Conservation (phyloP, 2,329 filamentous ascomycete genomes). For the Pseudogymnoascus sp. region DNA sequence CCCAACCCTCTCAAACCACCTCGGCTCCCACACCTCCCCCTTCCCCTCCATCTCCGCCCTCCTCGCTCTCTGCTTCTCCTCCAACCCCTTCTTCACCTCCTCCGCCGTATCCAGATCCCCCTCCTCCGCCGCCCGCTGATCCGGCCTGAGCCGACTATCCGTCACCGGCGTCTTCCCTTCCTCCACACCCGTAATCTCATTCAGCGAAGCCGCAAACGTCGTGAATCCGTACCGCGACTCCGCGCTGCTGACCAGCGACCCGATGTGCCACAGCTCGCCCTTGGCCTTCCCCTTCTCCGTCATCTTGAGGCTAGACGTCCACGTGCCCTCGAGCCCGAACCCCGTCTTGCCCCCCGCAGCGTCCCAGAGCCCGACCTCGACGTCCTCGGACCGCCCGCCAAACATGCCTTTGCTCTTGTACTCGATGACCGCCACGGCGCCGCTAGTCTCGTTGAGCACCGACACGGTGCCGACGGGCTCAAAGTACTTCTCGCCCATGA, state of each 20-base stretch:
- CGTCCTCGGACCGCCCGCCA: slow-evolving; percentile 85
- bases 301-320: slow-evolving; percentile 67
- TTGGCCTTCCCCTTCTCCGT: slow-evolving; percentile 53
- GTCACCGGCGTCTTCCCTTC: slow-evolving; percentile 66
- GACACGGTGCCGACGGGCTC: slow-evolving; percentile 90
- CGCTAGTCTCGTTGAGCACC: slow-evolving; percentile 73
- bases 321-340: slow-evolving; percentile 68
- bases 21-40: slow-evolving; percentile 63
- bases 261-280: slow-evolving; percentile 70
- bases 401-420: slow-evolving; percentile 98
- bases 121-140: slow-evolving; percentile 77
- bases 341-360: slow-evolving; percentile 56
- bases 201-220: slow-evolving; percentile 73
- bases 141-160: slow-evolving; percentile 74
- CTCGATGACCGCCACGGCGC: slow-evolving; percentile 74
- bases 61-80: slow-evolving; percentile 74
- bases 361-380: slow-evolving; percentile 65
- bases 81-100: slow-evolving; percentile 69
- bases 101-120: slow-evolving; percentile 80
- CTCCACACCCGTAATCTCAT: slow-evolving; percentile 80
- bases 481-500: slow-evolving; percentile 96
- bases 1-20: slow-evolving; percentile 72
- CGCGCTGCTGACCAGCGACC: slow-evolving; percentile 69
- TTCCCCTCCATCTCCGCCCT: slow-evolving; percentile 66
- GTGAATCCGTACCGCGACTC: slow-evolving; percentile 81